Base-by-base conservation (phyloP, 2,329 filamentous ascomycete genomes). In the Fusarium cicatricum region DNA sequence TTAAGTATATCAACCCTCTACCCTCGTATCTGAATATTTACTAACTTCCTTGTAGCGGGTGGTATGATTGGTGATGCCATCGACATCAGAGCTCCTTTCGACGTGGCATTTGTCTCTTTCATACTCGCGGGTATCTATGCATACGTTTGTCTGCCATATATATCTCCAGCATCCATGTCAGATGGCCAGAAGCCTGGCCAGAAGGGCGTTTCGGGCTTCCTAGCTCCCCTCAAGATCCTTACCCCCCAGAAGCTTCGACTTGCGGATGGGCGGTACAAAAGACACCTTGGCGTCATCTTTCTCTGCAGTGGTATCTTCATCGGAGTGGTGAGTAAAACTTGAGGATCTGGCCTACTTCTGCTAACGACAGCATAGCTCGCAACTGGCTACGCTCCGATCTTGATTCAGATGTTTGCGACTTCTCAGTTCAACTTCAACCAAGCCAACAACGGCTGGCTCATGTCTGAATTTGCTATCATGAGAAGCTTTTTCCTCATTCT, bases 221-320 rank as follows among this genome's bases (percentile, higher is more conserved):
- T 90, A 31, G 85, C 87, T 0, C 88, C 88, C 0, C 73, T 90
- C 11, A 82, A 78, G 32, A 82, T 90, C 3, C 82, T 90, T 41
- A 73, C 78, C 2, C 87, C 88, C 0, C 83, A 85, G 59, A 80
- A 76, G 41, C 79, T 87, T 65, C 73, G 80, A 0, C 72, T 85
- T 0, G 64, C 66, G 1, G 77, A 80, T 43, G 88, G 88, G 1
- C 75, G 73, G 2, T 64, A 81, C 5, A 75, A 73, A 42, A 84
- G 74, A 15, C 85, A 90, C 58, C 85, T 85, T 19, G 87, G 88
- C 2, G 80, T 89, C 0, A 72, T 88, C 3, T 82, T 90, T 2
- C 80, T 91, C 3, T 88, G 85, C 16, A 73, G 79, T 1, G 88
- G 88, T 2, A 86, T 89, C 2, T 91, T 90, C 54, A 72, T 89